Evolutionary conservation across 345 rosid species (phyloP).

Genomic region (Populus deltoides): DNA sequence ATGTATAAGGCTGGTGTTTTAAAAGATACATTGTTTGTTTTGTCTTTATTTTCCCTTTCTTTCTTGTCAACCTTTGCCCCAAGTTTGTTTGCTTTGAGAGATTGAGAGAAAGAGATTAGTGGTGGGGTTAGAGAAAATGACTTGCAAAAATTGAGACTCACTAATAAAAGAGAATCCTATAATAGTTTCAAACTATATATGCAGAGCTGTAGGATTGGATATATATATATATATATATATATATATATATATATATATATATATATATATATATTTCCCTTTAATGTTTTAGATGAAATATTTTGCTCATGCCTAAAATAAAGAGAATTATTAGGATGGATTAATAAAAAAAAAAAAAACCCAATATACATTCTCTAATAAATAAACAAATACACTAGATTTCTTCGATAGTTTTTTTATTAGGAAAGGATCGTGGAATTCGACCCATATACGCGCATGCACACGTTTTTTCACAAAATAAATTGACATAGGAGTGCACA

Average conservation of each 20-base stretch:
- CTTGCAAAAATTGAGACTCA: constrained; percentile 31
- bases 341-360: not conserved
- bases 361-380: not conserved
- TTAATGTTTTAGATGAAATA: not conserved
- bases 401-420: not conserved
- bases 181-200: constrained; percentile 26
- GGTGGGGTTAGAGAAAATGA: constrained; percentile 71
- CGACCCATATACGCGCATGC: constrained; percentile 15
- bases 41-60: constrained; percentile 28
- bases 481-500: constrained; percentile 17
- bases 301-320: not conserved
- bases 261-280: no score
- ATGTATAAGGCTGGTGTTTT: constrained; percentile 26
- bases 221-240: no score
- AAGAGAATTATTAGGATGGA: no score
- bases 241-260: no score
- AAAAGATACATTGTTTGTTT: constrained; percentile 35
- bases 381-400: not conserved
- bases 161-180: constrained; percentile 55
- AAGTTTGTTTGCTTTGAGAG: constrained; percentile 24
- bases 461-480: constrained; percentile 9
- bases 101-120: constrained; percentile 38
- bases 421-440: constrained; percentile 19
- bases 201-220: no score
- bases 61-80: constrained; percentile 32